A percentile compares a stretch with the other conserved stretches of the same genome.
Conservation (phyloP, 352 stramenopile genomes). For the Stramenopiles sp. region DNA sequence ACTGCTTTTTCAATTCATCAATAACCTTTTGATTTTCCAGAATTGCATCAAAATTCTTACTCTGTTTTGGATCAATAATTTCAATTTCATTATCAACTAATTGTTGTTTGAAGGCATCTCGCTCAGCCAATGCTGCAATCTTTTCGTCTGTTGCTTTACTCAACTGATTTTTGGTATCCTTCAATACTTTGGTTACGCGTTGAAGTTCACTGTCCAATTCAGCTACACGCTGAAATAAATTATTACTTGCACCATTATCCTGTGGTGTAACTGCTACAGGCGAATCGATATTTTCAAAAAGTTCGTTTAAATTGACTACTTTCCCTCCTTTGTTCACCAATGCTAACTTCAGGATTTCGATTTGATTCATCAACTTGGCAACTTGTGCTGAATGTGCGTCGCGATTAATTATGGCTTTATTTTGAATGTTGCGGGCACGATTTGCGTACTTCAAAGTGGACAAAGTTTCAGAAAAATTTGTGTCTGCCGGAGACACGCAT, state of each 20-base stretch:
- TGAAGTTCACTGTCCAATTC: not conserved
- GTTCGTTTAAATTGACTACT: not conserved
- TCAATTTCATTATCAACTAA: not conserved
- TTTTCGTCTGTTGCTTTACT: not conserved
- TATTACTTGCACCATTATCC: not conserved
- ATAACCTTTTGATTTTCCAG: slow-evolving; percentile 8
- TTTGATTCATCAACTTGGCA: not conserved
- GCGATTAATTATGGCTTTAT: slow-evolving; percentile 7
- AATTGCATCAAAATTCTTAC: not conserved
- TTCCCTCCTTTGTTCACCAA: not conserved
- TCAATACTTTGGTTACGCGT: slow-evolving; percentile 4
- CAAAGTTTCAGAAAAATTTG: slow-evolving; percentile 69
- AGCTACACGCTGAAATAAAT: not conserved
- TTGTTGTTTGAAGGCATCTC: not conserved
- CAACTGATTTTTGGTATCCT: not conserved
- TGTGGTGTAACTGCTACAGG: not conserved
- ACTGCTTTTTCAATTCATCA: not conserved
- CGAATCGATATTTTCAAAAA: slow-evolving; percentile 4
- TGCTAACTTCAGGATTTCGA: slow-evolving; percentile 2
- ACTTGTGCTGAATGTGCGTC: slow-evolving; percentile 9
- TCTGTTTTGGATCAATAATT: not conserved
- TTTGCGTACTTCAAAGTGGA: slow-evolving; percentile 75
- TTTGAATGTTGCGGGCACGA: slow-evolving; percentile 49
- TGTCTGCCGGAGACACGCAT: slow-evolving; percentile 66
- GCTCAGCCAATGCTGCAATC: not conserved